A percentile compares a stretch with the other conserved stretches of the same genome.
Conservation (phyloP, 169 alveolate species). For the Cryptosporidium sp. region DNA sequence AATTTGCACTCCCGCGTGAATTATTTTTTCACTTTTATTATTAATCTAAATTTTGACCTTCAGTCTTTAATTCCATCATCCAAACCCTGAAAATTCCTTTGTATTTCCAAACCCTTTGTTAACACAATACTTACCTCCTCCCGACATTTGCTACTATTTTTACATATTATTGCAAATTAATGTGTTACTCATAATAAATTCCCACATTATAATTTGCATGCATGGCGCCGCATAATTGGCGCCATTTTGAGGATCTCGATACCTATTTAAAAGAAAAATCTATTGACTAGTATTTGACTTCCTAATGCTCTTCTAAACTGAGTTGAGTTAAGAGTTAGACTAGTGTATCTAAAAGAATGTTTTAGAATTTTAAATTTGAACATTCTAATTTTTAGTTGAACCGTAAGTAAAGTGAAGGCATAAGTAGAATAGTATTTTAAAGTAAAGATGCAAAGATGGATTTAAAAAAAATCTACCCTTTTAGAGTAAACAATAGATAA, state of each 20-base stretch:
- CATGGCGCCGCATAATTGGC: not conserved
- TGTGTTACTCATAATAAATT: not conserved
- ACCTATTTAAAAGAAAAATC: not conserved
- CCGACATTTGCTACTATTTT: conserved; percentile 8
- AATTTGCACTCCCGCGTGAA: conserved; percentile 8
- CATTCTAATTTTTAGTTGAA: too few species aligned
- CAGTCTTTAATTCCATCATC: conserved; percentile 6
- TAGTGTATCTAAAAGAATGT: too few species aligned
- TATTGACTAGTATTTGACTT: not conserved
- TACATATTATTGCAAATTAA: conserved; percentile 35
- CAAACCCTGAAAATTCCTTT: not conserved
- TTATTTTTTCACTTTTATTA: not conserved
- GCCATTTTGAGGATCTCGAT: not conserved
- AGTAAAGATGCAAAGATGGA: too few species aligned
- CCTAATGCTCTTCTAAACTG: too few species aligned
- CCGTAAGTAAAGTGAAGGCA: not conserved
- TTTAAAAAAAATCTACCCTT: too few species aligned
- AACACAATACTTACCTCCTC: not conserved
- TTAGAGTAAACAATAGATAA: too few species aligned
- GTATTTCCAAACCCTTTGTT: not conserved
- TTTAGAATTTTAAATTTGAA: too few species aligned
- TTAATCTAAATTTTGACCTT: not conserved
- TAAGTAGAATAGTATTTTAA: too few species aligned
- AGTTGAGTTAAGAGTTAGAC: not conserved
- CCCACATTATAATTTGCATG: conserved; percentile 22